Evolutionary conservation across 2,329 filamentous ascomycete genomes (phyloP).

Genomic region (Rutstroemia sp.): DNA sequence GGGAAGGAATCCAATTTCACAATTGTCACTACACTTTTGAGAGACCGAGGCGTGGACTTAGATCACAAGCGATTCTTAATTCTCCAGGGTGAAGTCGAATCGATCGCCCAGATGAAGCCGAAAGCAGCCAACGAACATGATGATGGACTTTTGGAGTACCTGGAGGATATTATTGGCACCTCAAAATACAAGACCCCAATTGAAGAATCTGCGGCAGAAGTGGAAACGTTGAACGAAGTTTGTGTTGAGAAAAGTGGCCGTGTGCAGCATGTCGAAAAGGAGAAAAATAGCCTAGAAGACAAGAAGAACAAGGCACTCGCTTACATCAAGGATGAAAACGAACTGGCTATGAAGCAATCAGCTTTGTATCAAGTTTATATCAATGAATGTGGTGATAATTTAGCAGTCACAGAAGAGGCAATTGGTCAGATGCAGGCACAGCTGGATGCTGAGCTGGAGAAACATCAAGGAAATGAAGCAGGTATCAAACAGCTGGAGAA

Average conservation of each 20-base stretch:
- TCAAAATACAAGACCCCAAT: constrained; percentile 98
- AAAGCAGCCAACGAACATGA: constrained; percentile 95
- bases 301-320: constrained; percentile 94
- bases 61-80: constrained; percentile 98
- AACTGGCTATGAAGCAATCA: constrained; percentile 81
- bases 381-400: constrained; percentile 80
- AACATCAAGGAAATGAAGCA: constrained; percentile 83
- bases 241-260: constrained; percentile 92
- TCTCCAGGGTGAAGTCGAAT: constrained; percentile 94
- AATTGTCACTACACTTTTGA: constrained; percentile 77
- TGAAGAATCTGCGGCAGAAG: constrained; percentile 83
- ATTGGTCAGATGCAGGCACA: constrained; percentile 85
- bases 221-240: constrained; percentile 87
- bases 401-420: constrained; percentile 81
- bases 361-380: constrained; percentile 90
- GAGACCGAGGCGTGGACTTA: constrained; percentile 83
- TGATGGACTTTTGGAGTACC: constrained; percentile 89
- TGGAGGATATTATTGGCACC: constrained; percentile 97
- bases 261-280: constrained; percentile 96
- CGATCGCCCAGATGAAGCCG: constrained; percentile 98
- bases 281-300: constrained; percentile 85
- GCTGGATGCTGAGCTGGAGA: constrained; percentile 80
- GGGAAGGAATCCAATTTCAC: constrained; percentile 86
- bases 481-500: constrained; percentile 86
- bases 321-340: constrained; percentile 88